Percentiles rank a stretch among this genome's conserved stretches.
Conservation (phyloP, 2,329 filamentous ascomycete species). For the Neofusicoccum cordaticola region DNA sequence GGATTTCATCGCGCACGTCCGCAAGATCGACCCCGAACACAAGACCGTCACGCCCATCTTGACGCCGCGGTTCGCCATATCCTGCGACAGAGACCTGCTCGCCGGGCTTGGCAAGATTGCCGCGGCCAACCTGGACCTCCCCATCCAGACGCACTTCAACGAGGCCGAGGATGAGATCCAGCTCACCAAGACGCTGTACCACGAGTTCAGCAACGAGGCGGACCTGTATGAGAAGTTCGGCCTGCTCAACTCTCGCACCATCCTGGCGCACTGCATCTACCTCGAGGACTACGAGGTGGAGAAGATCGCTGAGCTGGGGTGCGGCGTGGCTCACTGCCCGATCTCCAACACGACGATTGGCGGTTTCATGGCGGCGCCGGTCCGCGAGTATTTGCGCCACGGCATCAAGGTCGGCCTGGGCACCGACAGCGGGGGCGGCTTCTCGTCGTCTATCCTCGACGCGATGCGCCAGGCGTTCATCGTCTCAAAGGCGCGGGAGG, state of each 20-base stretch:
- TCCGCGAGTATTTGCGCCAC: slow-evolving; percentile 55
- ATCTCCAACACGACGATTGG: slow-evolving; percentile 56
- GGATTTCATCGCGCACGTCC: slow-evolving; percentile 29
- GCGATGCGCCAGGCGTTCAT: slow-evolving; percentile 59
- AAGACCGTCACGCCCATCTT: slow-evolving; percentile 30
- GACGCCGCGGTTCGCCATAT: slow-evolving; percentile 57
- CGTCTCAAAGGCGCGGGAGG: slow-evolving; percentile 38
- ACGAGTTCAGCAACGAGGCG: slow-evolving; percentile 55
- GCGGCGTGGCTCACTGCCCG: slow-evolving; percentile 64
- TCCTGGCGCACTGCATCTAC: slow-evolving; percentile 66
- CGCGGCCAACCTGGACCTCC: slow-evolving; percentile 44
- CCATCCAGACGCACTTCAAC: slow-evolving; percentile 67
- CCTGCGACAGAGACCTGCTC: slow-evolving; percentile 56
- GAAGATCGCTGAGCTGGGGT: slow-evolving; percentile 47
- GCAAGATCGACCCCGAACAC: slow-evolving; percentile 18
- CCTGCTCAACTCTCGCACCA: slow-evolving; percentile 54
- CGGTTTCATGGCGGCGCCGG: slow-evolving; percentile 61
- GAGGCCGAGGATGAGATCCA: slow-evolving; percentile 61
- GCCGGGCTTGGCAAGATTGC: slow-evolving; percentile 56
- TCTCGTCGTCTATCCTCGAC: slow-evolving; percentile 58
- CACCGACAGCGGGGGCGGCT: slow-evolving; percentile 64
- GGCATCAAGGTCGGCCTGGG: slow-evolving; percentile 66
- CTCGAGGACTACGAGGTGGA: slow-evolving; percentile 57
- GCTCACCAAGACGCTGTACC: slow-evolving; percentile 56
- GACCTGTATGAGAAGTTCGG: slow-evolving; percentile 58